A percentile compares a stretch with the other conserved stretches of the same genome.
Conservation (phyloP, 495 filamentous ascomycete genomes). For the Aspergillus wentii region DNA sequence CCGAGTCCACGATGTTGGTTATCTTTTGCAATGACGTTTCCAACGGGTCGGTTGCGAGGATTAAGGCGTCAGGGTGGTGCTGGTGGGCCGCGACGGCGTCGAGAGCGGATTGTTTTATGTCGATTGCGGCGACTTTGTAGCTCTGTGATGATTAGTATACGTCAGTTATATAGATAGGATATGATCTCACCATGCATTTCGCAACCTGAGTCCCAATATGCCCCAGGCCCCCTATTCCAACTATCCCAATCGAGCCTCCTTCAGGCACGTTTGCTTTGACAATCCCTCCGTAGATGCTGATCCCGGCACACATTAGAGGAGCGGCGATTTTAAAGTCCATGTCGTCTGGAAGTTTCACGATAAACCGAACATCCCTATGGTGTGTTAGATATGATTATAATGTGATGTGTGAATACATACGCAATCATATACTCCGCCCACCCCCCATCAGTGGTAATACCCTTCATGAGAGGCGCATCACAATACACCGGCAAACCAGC, state of each 20-base stretch:
- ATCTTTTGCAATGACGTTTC: conserved; percentile 5
- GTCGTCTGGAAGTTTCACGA: conserved; percentile 25
- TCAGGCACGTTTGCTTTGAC: conserved; percentile 1
- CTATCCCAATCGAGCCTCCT: conserved; percentile 17
- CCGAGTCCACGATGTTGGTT: neutral
- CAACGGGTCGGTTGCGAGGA: conserved; percentile 5
- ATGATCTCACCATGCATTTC: conserved; percentile 7
- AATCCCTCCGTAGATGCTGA: conserved; percentile 18
- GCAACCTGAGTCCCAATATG: conserved; percentile 25
- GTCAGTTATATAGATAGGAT: neutral
- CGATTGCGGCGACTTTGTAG: conserved; percentile 15
- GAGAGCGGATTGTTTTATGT: conserved; percentile 7
- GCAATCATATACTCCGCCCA: conserved; percentile 28
- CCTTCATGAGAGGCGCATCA: conserved; percentile 7
- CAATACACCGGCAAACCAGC: conserved; percentile 9
- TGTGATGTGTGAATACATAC: neutral
- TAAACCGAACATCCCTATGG: conserved; percentile 16
- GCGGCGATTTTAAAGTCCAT: conserved; percentile 26
- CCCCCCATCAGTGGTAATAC: conserved; percentile 22
- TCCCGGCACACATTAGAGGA: conserved; percentile 36
- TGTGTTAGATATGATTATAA: neutral
- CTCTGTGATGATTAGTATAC: conserved; percentile 8
- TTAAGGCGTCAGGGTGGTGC: conserved; percentile 2
- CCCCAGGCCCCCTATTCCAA: conserved; percentile 19
- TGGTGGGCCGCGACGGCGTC: conserved; percentile 4